phyloP scores from a whole-genome alignment of 345 rosid genomes.

The Populus euphratica region DNA sequence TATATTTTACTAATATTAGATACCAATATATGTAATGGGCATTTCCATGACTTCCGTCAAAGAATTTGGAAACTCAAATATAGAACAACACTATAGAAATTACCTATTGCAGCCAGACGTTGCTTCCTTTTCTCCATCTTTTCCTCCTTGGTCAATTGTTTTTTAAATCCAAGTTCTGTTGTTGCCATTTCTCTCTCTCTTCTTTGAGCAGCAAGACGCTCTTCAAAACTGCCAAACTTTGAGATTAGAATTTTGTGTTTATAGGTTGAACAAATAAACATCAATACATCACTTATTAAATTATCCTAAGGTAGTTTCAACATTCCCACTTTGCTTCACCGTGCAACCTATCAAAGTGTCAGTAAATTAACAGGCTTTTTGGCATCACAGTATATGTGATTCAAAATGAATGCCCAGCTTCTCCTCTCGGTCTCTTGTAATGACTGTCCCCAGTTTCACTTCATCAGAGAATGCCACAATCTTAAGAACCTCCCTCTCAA shows the following conservation, averaged over 20 bases:
- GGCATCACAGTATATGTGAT: neutral
- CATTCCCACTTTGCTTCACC: neutral
- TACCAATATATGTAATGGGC: neutral
- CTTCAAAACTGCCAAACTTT: slow-evolving; percentile 68
- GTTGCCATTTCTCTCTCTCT: slow-evolving; percentile 77
- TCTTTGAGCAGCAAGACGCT: slow-evolving; percentile 90
- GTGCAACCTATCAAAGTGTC: neutral
- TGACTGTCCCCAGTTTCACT: neutral
- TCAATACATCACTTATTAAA: neutral
- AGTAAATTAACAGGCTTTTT: neutral
- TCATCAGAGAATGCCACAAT: neutral
- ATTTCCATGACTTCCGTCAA: slow-evolving; percentile 1
- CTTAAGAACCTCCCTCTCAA: neutral
- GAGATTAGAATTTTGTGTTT: neutral
- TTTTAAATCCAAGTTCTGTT: slow-evolving; percentile 81
- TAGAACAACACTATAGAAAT: slow-evolving; percentile 8
- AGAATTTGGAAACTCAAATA: neutral
- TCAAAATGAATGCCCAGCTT: neutral
- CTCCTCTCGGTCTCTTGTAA: neutral
- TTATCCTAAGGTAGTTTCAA: neutral
- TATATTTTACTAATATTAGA: neutral
- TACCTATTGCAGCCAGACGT: slow-evolving; percentile 95
- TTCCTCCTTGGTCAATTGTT: slow-evolving; percentile 83
- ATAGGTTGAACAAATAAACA: slow-evolving; percentile 5
- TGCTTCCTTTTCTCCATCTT: slow-evolving; percentile 89